Evolutionary conservation across 768 basidiomycete genomes (phyloP).

Genomic region (Xerocomellus intermedius): DNA sequence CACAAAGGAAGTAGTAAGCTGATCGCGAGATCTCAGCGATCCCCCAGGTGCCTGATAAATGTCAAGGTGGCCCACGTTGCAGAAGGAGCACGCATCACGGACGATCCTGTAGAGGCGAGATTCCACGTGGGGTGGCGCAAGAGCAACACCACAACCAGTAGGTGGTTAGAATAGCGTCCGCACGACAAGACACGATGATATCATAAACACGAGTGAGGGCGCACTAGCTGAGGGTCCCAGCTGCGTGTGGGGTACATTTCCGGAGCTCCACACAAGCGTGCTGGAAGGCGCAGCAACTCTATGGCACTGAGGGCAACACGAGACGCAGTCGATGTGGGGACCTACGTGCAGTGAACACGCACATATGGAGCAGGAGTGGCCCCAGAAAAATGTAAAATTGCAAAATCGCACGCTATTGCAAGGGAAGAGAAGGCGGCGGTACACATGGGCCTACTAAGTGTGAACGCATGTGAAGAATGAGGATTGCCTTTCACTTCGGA

Average conservation of each 20-base stretch:
- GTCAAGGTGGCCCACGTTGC: constrained; percentile 5
- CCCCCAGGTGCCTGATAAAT: constrained; percentile 10
- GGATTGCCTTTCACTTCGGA: constrained; percentile 22
- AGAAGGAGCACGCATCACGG: constrained; percentile 11
- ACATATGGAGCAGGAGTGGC: constrained; percentile 3
- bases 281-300: neutral
- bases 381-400: constrained; percentile 6
- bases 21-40: constrained; percentile 29
- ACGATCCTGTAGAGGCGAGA: constrained; percentile 3
- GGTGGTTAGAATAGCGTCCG: neutral
- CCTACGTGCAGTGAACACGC: constrained; percentile 8
- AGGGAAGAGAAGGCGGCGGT: constrained; percentile 1
- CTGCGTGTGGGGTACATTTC: constrained; percentile 21
- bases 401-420: constrained; percentile 14
- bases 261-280: neutral
- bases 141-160: neutral
- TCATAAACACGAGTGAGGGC: neutral
- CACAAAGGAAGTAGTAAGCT: neutral
- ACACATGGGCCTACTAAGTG: neutral
- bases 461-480: constrained; percentile 8
- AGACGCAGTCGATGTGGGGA: neutral
- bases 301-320: neutral
- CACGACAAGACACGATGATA: neutral
- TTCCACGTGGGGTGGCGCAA: constrained; percentile 22
- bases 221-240: neutral